These are phyloP conservation scores for Termitomyces sp. DNA, from an alignment of 768 basidiomycete species.

Conservation along the genomic window DNA sequence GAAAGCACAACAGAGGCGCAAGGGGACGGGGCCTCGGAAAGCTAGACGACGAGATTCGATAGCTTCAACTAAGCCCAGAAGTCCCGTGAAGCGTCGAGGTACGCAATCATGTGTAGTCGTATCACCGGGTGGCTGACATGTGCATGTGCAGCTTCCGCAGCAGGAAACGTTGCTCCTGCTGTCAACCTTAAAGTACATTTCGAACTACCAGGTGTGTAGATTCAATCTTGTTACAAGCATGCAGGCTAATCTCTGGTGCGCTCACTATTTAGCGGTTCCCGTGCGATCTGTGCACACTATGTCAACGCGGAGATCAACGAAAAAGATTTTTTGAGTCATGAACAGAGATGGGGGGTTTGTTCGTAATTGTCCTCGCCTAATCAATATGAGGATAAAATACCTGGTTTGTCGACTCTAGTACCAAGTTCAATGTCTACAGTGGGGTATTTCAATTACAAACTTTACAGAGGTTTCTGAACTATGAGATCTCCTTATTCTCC, in stretches of 20 bases:
- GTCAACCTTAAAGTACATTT: background rate
- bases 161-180: background rate
- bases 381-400: background rate
- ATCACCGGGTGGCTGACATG: background rate
- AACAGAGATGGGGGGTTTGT: background rate
- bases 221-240: background rate
- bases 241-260: background rate
- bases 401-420: background rate
- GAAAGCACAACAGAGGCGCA: constrained; percentile 11
- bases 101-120: background rate
- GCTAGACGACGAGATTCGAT: background rate
- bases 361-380: background rate
- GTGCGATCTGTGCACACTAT: background rate
- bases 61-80: background rate
- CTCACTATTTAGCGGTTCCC: background rate
- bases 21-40: background rate
- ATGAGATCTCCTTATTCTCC: background rate
- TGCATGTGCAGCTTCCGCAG: background rate
- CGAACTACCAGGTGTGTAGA: background rate
- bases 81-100: constrained; percentile 1
- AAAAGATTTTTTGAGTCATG: background rate
- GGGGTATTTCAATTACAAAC: background rate
- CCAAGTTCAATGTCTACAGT: background rate
- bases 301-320: constrained; percentile 2
- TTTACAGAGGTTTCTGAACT: too few relatives aligned